Evolutionary conservation across 805 yeast genomes (phyloP), one percentile per base, ranked within the genome.

Genomic region (Debaryomyces prosopidis): DNA sequence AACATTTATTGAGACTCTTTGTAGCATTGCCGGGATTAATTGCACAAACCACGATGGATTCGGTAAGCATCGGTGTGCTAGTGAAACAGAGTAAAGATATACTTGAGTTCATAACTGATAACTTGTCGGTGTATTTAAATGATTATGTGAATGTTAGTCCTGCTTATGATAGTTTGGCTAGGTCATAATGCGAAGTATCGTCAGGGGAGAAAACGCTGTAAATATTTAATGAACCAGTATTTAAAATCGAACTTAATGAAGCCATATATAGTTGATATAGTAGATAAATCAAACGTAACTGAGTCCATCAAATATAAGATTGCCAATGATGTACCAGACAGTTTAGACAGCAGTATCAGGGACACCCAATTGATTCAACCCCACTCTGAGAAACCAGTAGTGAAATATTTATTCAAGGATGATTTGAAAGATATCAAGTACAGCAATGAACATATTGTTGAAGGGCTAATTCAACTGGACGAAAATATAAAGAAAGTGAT

Each of bases 1-100:
- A 88, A 55, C 97, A 91, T 64, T 68, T 94, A 31, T 66, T 92
- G 48, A 73, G 99, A 51, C 66, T 92, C 45, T 71, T 90, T 51
- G 85, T 88, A 12, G 73, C 87, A 1, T 66, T 94, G 36, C 98
- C 99, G 0, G 94, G 89, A 9, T 68, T 90, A n/a, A 76, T 91
- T 43, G 77, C 89, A 0, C 84, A 83, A 50, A 82, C 96, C 1
- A 69, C 82, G 7, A 87, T 90, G 90, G 97, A 90, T 55, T 73
- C 78, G n/a, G 84, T 82, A 46, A 81, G 90, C 43, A 68, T 85
- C 4, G 72, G 70, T 5, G 76, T 77, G 14, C 63, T 89, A 47
- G 73, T 81, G 47, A 70, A 66, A 8, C 81, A 83, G 47, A 55
- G 84, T 46, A 85, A 79, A 44, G 75, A 66, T 20, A 66, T 89